Evolutionary conservation across 805 yeast genomes (phyloP), one percentile per base, ranked within the genome.

Genomic region (Nakazawaea peltata): DNA sequence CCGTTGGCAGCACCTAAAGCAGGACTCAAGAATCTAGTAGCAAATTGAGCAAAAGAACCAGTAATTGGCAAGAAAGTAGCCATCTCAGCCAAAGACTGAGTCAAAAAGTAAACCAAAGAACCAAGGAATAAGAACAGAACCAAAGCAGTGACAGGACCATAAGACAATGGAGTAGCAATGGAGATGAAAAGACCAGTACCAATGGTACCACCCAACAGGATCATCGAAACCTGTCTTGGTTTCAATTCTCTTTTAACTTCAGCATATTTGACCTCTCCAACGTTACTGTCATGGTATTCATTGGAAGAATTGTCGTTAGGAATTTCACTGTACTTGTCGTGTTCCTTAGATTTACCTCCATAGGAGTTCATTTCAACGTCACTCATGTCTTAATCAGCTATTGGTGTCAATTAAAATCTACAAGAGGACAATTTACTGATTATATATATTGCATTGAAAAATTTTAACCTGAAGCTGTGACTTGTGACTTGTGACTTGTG

Each of bases 151-250:
- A 74, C 87, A 1, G 88, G 88, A 16, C 90, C 90, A 12, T 83
- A 77, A 3, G 56, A 45, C 21, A 81, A 50, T 2, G 83, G 76
- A 3, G 67, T 49, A 4, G 77, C 65, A 27, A 79, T 69, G 50
- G 83, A 77, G 32, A 81, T 74, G 62, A 81, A 78, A 27, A 81
- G 63, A 53, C 88, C 88, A 3, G 87, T 79, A 48, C 88, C 88
- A 42, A 81, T 79, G 23, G 87, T 77, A 42, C 87, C 88, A 42
- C 88, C 90, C 15, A 81, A 63, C 31, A 87, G 85, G 46, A 81
- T 73, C 86, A 81, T 79, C 22, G 81, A 67, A 33, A 81, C 69
- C 47, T 79, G 86, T 48, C 90, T 64, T 14, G 77, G 71, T 51
- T 77, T 76, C 40, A 81, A 58, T 32, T 66, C 69, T 51, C 87